phyloP scores from a whole-genome alignment of 805 yeast genomes.

The Ogataea dorogensis region DNA sequence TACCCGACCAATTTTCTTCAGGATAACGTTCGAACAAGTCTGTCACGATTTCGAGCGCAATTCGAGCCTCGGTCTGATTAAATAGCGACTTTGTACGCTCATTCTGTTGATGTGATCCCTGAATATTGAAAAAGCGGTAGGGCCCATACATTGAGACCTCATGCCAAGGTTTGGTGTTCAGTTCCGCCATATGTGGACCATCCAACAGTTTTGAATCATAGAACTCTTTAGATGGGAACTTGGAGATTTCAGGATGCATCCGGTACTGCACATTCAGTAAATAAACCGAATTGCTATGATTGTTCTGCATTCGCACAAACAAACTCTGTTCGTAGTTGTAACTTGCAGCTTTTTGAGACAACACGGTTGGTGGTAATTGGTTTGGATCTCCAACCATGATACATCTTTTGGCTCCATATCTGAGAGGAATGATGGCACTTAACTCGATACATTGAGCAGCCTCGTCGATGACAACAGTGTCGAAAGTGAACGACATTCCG shows the following conservation, averaged over 20 bases:
- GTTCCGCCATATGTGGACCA: slow-evolving; percentile 67
- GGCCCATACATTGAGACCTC: slow-evolving; percentile 55
- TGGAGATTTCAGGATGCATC: slow-evolving; percentile 92
- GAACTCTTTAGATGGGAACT: slow-evolving; percentile 82
- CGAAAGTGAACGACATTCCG: slow-evolving; percentile 71
- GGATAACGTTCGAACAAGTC: slow-evolving; percentile 50
- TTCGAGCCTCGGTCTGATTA: slow-evolving; percentile 68
- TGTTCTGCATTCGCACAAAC: slow-evolving; percentile 88
- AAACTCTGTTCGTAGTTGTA: slow-evolving; percentile 84
- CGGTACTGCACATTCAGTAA: slow-evolving; percentile 90
- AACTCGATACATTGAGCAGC: slow-evolving; percentile 97
- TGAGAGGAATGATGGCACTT: slow-evolving; percentile 84
- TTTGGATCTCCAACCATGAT: slow-evolving; percentile 99
- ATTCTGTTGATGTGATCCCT: slow-evolving; percentile 65
- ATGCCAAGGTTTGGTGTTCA: slow-evolving; percentile 79
- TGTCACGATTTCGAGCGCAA: slow-evolving; percentile 66
- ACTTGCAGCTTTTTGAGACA: slow-evolving; percentile 82
- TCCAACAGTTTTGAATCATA: slow-evolving; percentile 71
- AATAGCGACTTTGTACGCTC: slow-evolving; percentile 64
- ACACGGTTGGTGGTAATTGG: slow-evolving; percentile 94
- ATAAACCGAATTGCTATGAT: slow-evolving; percentile 58
- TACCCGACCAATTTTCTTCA: slow-evolving; percentile 56
- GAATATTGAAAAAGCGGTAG: slow-evolving; percentile 72
- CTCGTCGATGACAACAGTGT: slow-evolving; percentile 91
- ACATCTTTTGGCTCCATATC: slow-evolving; percentile 87